Base-by-base conservation (phyloP, 768 basidiomycete genomes). In the Tulasnella sp. region DNA sequence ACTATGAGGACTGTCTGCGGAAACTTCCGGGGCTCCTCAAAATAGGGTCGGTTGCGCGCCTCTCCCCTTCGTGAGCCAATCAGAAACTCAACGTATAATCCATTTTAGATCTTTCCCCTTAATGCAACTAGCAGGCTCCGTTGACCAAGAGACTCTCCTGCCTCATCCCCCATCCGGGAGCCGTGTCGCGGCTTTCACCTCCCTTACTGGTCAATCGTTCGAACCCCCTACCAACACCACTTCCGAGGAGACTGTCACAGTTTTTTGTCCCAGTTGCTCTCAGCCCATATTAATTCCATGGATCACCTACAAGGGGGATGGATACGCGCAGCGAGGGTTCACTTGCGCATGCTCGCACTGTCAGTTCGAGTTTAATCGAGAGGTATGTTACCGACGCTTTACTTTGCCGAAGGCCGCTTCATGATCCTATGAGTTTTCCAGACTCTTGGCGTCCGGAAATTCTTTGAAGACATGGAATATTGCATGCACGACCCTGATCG, bases 71-170 rank as follows among this genome's bases (percentile, higher is more conserved):
- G 8, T 31, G 49, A 0, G 9, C 15, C 4, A 17, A 14, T 15
- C 25, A n/a, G n/a, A 12, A 2, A 45, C 42, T 45, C 42, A 45
- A 45, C 42, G 42, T 40, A 6, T 0, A 3, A 39, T 64, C 37
- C 0, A 39, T 3, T 38, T 15, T 67, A 74, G 72, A 68, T 68
- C 67, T 29, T 79, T 78, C 40, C 79, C 79, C 5, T 67, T 79
- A 11, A 14, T 29, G 0, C 67, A 76, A 6, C 34, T 75, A 19
- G 67, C 71, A 8, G 19, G 45, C 8, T 9, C 71, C 17, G 77
- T 78, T 39, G 54, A 78, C 52, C 52, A 42, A 2, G 49, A 68
- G n/a, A 76, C 79, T 1, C 67, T 78, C 45, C 45, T 79, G 1
- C 74, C 78, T 19, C 36, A 75, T 29, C 36, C 64, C 14, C 67